Conservation (phyloP, 2,329 filamentous ascomycete species). For the Apiospora hydei region DNA sequence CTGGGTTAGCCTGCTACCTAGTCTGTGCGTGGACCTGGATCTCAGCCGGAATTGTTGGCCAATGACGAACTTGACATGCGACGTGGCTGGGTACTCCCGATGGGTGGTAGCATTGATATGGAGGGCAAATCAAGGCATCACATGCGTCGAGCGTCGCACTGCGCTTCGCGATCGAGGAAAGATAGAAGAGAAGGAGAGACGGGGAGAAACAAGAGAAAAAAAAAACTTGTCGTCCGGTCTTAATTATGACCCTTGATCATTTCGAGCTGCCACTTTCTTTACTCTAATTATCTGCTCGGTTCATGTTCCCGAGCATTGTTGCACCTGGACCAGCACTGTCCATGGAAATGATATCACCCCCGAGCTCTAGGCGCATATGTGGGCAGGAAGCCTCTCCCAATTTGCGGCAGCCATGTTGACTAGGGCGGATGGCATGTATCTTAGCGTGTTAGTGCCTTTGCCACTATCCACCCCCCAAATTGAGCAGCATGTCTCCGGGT, state of each 20-base stretch:
- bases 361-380: not conserved
- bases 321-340: not conserved
- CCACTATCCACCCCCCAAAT: slow-evolving; percentile 1
- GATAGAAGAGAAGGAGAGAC: not conserved
- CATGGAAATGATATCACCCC: slow-evolving; percentile 15
- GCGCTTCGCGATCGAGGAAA: not conserved
- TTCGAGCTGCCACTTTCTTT: not conserved
- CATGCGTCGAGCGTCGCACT: not conserved
- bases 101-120: slow-evolving; percentile 2
- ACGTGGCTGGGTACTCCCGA: not conserved
- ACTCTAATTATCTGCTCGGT: not conserved
- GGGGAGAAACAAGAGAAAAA: not conserved
- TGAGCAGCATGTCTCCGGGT: not conserved
- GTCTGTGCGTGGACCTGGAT: slow-evolving; percentile 6
- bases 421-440: slow-evolving; percentile 11
- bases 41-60: slow-evolving; percentile 16
- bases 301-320: slow-evolving; percentile 7
- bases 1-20: not conserved
- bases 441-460: not conserved
- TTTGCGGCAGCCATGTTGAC: slow-evolving; percentile 18
- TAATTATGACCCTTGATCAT: not conserved
- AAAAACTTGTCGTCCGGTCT: not conserved
- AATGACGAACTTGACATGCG: slow-evolving; percentile 13
- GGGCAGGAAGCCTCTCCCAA: not conserved
- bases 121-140: slow-evolving; percentile 10